These are phyloP conservation scores for Cyclotella kingstonii DNA, from an alignment of 108 stramenopile species.

Conservation along the genomic window DNA sequence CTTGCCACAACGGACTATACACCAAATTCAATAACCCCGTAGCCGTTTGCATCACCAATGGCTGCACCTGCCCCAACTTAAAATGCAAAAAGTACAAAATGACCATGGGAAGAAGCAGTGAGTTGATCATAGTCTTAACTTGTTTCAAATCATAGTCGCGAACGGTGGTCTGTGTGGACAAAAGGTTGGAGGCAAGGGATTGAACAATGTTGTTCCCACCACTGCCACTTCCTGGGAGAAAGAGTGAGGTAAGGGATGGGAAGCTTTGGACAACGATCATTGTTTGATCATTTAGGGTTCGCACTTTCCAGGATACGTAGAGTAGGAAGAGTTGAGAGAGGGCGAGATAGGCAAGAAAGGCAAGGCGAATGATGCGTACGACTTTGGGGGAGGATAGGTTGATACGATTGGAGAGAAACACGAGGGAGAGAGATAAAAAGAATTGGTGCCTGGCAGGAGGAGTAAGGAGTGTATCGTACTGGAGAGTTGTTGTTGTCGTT, in stretches of 20 bases:
- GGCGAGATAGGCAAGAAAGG: constrained; percentile 57
- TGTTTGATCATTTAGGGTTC: constrained; percentile 40
- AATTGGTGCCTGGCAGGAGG: constrained; percentile 43
- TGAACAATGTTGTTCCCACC: constrained; percentile 20
- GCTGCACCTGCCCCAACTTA: constrained; percentile 79
- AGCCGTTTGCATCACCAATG: constrained; percentile 63
- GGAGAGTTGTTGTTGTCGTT: neutral
- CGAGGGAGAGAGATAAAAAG: constrained; percentile 49
- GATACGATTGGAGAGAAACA: constrained; percentile 54
- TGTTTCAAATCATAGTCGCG: constrained; percentile 78
- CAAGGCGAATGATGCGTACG: constrained; percentile 51
- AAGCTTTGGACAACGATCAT: no score
- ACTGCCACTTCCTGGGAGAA: constrained; percentile 29
- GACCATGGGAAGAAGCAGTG: constrained; percentile 66
- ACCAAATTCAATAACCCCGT: constrained; percentile 69
- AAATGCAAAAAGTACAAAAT: constrained; percentile 84
- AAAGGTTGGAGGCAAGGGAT: constrained; percentile 63
- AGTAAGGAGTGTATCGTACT: constrained; percentile 33
- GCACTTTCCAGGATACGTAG: constrained; percentile 61
- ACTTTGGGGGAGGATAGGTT: constrained; percentile 52
- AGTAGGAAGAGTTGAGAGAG: constrained; percentile 63
- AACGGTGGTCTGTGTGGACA: constrained; percentile 63
- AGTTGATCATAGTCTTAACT: constrained; percentile 60
- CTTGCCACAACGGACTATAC: constrained; percentile 84
- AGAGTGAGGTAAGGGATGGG: no score